phyloP scores from a whole-genome alignment of 2,329 filamentous ascomycete genomes.

The Leptographium galeiforme region DNA sequence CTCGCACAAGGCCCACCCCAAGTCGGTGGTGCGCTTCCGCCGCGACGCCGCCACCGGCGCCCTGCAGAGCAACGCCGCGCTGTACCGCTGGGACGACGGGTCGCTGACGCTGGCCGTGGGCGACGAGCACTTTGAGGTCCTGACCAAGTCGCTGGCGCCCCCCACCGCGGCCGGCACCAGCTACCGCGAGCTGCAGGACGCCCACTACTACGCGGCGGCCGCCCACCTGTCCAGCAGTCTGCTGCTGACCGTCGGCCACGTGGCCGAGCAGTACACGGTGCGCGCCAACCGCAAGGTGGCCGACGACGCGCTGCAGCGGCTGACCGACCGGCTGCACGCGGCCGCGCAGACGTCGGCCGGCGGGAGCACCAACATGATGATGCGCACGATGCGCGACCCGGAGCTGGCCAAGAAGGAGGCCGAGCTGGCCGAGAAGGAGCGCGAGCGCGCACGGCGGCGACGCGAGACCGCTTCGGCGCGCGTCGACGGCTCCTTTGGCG shows the following conservation, averaged over 20 bases:
- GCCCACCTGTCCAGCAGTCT: conserved; percentile 55
- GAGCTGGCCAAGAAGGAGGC: conserved; percentile 63
- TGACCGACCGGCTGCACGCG: conserved; percentile 54
- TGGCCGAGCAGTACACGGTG: conserved; percentile 59
- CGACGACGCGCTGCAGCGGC: conserved; percentile 56
- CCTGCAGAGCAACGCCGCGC: conserved; percentile 60
- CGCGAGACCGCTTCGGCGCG: conserved; percentile 55
- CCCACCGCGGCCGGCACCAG: conserved; percentile 13
- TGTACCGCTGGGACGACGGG: conserved; percentile 70
- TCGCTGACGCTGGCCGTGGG: conserved; percentile 65
- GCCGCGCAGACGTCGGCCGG: conserved; percentile 40
- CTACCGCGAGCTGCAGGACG: conserved; percentile 55
- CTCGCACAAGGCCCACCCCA: conserved; percentile 39
- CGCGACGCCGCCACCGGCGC: conserved; percentile 51
- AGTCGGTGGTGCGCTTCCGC: conserved; percentile 56
- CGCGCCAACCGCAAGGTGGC: conserved; percentile 53
- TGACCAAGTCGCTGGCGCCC: conserved; percentile 56
- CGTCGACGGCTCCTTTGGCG: conserved; percentile 42
- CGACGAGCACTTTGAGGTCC: conserved; percentile 61
- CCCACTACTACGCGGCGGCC: conserved; percentile 63
- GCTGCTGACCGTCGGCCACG: conserved; percentile 60
- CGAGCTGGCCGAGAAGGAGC: conserved; percentile 62
- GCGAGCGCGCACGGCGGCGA: conserved; percentile 50
- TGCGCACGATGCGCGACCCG: conserved; percentile 58
- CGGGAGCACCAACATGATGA: conserved; percentile 48